Evolutionary conservation across 371 early-diverging fungal species (phyloP).

Genomic region (Mortierella sp.): DNA sequence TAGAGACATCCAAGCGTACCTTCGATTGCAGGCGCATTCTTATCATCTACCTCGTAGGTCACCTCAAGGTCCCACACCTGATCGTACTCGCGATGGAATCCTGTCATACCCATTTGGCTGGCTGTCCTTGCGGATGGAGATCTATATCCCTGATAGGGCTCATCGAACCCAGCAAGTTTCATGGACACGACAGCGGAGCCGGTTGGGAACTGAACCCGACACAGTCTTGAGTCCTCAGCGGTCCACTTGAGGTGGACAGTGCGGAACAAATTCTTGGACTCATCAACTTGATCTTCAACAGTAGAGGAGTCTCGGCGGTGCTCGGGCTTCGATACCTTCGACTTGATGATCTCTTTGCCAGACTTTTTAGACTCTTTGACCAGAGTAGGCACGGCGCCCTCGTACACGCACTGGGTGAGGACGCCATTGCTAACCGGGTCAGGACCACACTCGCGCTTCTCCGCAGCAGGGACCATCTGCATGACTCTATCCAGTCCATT

Average conservation of each 20-base stretch:
- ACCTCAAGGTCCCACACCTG: slow-evolving; percentile 45
- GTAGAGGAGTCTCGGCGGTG: slow-evolving; percentile 5
- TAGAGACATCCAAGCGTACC: slow-evolving; percentile 59
- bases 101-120: slow-evolving; percentile 27
- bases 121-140: slow-evolving; percentile 6
- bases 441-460: slow-evolving; percentile 35
- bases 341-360: slow-evolving; percentile 33
- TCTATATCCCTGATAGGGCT: slow-evolving; percentile 21
- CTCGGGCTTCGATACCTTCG: slow-evolving; percentile 27
- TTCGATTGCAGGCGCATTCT: slow-evolving; percentile 23
- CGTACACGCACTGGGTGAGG: slow-evolving; percentile 38
- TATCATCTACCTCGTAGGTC: slow-evolving; percentile 54
- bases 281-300: neutral
- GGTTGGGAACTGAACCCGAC: slow-evolving; percentile 14
- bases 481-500: slow-evolving; percentile 54
- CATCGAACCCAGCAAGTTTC: slow-evolving; percentile 32
- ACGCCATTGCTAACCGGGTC: slow-evolving; percentile 33
- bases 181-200: slow-evolving; percentile 10
- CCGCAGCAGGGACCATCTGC: slow-evolving; percentile 32
- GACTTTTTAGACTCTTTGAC: slow-evolving; percentile 35
- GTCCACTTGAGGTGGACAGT: slow-evolving; percentile 42
- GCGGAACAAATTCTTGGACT: slow-evolving; percentile 30
- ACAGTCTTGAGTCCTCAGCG: slow-evolving; percentile 33
- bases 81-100: slow-evolving; percentile 57
- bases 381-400: slow-evolving; percentile 26